These are phyloP conservation scores for Psophocarpus tetragonolobus DNA, from an alignment of 306 rosid species.

Conservation along the genomic window DNA sequence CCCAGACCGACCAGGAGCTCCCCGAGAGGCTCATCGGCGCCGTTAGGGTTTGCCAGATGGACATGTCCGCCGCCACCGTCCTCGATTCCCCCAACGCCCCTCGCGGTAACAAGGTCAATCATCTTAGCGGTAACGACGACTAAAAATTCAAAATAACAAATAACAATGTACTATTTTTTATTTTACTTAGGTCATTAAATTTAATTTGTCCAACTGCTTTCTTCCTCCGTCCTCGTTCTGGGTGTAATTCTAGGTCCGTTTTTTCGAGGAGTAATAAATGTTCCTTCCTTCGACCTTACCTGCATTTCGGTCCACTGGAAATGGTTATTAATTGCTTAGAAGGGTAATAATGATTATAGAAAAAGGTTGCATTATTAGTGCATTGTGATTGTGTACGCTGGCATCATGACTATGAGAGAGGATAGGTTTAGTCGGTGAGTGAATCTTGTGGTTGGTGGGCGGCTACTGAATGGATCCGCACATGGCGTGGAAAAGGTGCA, in stretches of 20 bases:
- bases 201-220: not conserved
- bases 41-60: conserved; percentile 85
- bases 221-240: not conserved
- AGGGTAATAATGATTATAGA: not conserved
- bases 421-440: not conserved
- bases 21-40: conserved; percentile 86
- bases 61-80: conserved; percentile 68
- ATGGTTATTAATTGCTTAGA: not conserved
- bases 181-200: not conserved
- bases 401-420: too few species aligned
- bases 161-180: not conserved
- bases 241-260: conserved; percentile 14
- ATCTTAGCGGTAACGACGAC: conserved; percentile 26
- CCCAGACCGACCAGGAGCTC: conserved; percentile 80
- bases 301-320: not conserved
- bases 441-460: conserved; percentile 29
- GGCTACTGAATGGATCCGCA: not conserved
- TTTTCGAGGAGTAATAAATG: not conserved
- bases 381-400: not conserved
- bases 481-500: conserved; percentile 7
- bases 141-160: not conserved
- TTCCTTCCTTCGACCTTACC: too few species aligned
- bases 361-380: not conserved
- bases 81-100: conserved; percentile 62
- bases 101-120: conserved; percentile 58